Conservation (phyloP, 129 eudicot genomes). For the Solidago caesia region DNA sequence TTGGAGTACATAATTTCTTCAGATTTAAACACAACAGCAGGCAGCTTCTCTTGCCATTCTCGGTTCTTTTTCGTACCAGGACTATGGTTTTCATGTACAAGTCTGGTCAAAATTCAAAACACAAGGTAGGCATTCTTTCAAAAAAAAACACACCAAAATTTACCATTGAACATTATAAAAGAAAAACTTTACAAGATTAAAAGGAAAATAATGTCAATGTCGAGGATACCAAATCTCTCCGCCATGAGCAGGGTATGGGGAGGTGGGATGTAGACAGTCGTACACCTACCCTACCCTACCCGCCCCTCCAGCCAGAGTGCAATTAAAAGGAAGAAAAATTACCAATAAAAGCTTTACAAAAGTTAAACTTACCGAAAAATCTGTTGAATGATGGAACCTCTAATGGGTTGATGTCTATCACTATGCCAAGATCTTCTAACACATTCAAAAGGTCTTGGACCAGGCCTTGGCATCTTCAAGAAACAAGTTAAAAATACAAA, state of each 20-base stretch:
- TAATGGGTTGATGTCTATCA: slow-evolving; percentile 83
- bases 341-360: background rate
- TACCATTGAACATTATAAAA: background rate
- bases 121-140: slow-evolving; percentile 33
- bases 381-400: slow-evolving; percentile 80
- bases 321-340: background rate
- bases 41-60: slow-evolving; percentile 96
- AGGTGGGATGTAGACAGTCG: background rate
- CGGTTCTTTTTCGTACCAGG: slow-evolving; percentile 65
- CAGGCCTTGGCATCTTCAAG: slow-evolving; percentile 84
- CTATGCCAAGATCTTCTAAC: slow-evolving; percentile 96
- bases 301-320: too few relatives aligned
- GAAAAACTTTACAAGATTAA: background rate
- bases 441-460: slow-evolving; percentile 88
- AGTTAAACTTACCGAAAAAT: slow-evolving; percentile 57
- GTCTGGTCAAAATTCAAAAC: slow-evolving; percentile 56
- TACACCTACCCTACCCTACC: too few relatives aligned
- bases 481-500: background rate
- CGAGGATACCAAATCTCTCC: background rate
- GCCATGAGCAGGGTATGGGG: background rate
- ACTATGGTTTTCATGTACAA: slow-evolving; percentile 64
- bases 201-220: background rate
- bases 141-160: slow-evolving; percentile 11
- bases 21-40: slow-evolving; percentile 76
- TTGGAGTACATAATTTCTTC: slow-evolving; percentile 97